Percentiles rank a stretch among this genome's conserved stretches.
Evolutionary conservation across 106 monocot genomes (phyloP).

Genomic region (Dioscorea alata): DNA sequence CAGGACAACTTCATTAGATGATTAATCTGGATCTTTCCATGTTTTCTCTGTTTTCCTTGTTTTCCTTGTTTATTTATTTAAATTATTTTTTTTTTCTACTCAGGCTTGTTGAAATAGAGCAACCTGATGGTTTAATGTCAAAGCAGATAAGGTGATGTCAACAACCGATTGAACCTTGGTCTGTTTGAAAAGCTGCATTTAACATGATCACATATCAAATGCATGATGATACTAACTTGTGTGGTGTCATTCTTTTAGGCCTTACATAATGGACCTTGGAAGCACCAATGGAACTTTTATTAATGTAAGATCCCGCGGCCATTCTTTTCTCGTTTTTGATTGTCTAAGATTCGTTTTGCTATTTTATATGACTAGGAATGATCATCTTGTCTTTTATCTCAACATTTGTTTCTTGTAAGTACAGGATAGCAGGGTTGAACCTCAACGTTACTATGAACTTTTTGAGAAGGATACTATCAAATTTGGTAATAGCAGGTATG

Average conservation of each 20-base stretch:
- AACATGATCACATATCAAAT: background rate
- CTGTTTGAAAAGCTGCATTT: background rate
- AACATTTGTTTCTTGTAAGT: constrained; percentile 15
- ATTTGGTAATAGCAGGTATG: constrained; percentile 99
- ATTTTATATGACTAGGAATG: no score
- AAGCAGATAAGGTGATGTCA: constrained; percentile 69
- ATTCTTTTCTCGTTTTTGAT: background rate
- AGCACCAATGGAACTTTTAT: constrained; percentile 94
- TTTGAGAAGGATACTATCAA: constrained; percentile 91
- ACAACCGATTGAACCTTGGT: background rate
- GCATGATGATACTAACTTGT: background rate
- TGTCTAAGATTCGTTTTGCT: no score
- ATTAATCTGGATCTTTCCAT: background rate
- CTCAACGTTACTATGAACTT: constrained; percentile 95
- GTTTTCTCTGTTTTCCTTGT: background rate
- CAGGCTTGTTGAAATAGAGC: constrained; percentile 80
- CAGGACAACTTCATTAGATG: background rate
- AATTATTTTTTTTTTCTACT: constrained; percentile 14
- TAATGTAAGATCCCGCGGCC: constrained; percentile 56
- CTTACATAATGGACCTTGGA: constrained; percentile 97
- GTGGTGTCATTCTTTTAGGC: constrained; percentile 35
- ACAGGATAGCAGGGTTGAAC: constrained; percentile 82
- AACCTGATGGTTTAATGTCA: constrained; percentile 63
- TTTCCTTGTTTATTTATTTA: background rate
- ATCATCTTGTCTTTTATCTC: background rate